Evolutionary conservation across 2,329 filamentous ascomycete species (phyloP).

Genomic region (Ceratocystis huliohia): DNA sequence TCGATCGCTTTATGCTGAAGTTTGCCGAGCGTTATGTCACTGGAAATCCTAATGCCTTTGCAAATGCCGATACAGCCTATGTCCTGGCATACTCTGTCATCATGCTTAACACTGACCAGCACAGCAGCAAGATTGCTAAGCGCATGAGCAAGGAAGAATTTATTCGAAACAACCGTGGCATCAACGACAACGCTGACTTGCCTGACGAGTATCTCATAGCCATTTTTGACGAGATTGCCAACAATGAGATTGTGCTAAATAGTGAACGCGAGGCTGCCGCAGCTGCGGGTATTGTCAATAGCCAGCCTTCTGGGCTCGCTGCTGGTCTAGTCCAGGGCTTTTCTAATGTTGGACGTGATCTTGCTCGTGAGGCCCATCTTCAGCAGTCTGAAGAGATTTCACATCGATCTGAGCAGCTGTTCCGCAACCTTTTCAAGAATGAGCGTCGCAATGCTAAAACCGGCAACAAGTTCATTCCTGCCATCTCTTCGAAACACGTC

Average conservation of each 20-base stretch:
- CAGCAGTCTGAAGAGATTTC: slow-evolving; percentile 92
- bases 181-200: slow-evolving; percentile 90
- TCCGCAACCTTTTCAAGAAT: slow-evolving; percentile 82
- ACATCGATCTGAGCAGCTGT: slow-evolving; percentile 62
- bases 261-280: slow-evolving; percentile 85
- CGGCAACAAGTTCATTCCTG: slow-evolving; percentile 70
- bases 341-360: slow-evolving; percentile 79
- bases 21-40: slow-evolving; percentile 93
- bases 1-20: slow-evolving; percentile 98
- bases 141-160: slow-evolving; percentile 96
- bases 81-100: slow-evolving; percentile 94
- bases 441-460: slow-evolving; percentile 68
- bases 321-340: slow-evolving; percentile 79
- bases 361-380: slow-evolving; percentile 83
- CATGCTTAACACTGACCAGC: slow-evolving; percentile 87
- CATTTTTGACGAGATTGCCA: slow-evolving; percentile 85
- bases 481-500: slow-evolving; percentile 86
- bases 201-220: slow-evolving; percentile 80
- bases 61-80: slow-evolving; percentile 95
- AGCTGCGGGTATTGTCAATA: slow-evolving; percentile 51
- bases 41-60: slow-evolving; percentile 92
- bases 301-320: slow-evolving; percentile 57
- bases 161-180: slow-evolving; percentile 96
- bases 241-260: slow-evolving; percentile 86
- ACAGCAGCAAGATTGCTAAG: slow-evolving; percentile 70